Conservation (phyloP, 257 asterid genomes). For the Vinca minor region DNA sequence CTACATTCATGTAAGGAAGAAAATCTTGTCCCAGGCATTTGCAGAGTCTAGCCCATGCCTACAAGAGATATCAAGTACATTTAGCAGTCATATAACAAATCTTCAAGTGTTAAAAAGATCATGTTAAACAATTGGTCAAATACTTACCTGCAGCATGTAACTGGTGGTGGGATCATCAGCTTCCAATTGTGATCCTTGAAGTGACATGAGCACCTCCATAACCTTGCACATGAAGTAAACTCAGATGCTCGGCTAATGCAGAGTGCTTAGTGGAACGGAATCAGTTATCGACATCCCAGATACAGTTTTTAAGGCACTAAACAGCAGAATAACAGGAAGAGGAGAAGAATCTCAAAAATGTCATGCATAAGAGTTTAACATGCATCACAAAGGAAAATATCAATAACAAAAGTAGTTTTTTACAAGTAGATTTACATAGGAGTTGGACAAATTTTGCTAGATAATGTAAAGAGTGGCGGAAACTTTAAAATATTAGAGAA, state of each 20-base stretch:
- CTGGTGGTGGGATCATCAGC: constrained; percentile 90
- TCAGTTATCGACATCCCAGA: neutral
- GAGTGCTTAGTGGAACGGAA: neutral
- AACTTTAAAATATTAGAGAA: neutral
- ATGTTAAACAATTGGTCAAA: neutral
- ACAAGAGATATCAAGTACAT: constrained; percentile 8
- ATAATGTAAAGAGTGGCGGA: neutral
- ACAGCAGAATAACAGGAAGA: neutral
- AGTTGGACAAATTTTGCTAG: no score
- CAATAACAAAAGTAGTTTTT: neutral
- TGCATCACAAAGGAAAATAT: neutral
- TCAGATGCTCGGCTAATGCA: constrained; percentile 9
- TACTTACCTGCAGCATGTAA: constrained; percentile 79
- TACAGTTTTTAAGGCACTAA: neutral
- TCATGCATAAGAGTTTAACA: neutral
- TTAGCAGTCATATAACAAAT: neutral
- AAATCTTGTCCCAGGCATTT: constrained; percentile 94
- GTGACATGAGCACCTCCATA: constrained; percentile 85
- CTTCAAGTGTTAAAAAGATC: neutral
- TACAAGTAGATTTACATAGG: no score
- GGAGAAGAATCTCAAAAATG: neutral
- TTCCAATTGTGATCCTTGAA: constrained; percentile 94
- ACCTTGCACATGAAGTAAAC: constrained; percentile 40
- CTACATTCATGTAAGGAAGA: constrained; percentile 90
- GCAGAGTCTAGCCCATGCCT: constrained; percentile 99